These are phyloP conservation scores for Heterobasidion irregulare DNA, from an alignment of 1,284 basidiomycete genomes.

Conservation along the genomic window DNA sequence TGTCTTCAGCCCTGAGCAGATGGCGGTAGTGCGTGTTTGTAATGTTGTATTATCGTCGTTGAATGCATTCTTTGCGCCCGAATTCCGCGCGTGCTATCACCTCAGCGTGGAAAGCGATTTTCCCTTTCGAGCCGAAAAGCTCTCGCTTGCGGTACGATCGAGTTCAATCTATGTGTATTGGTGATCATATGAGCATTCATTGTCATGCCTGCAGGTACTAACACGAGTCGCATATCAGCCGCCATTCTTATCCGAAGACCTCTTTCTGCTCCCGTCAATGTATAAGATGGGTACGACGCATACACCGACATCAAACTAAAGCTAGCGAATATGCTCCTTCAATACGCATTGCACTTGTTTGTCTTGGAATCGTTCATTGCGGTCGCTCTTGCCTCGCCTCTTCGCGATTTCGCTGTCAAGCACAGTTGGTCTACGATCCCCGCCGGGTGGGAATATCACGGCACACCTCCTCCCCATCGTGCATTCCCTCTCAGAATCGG, in stretches of 20 bases:
- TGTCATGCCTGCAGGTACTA: background rate
- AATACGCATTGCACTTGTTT: background rate
- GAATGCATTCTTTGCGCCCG: background rate
- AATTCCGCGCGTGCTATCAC: background rate
- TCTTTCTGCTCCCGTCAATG: background rate
- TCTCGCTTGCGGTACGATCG: background rate
- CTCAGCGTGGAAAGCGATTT: background rate
- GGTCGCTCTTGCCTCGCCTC: background rate
- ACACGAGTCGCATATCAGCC: background rate
- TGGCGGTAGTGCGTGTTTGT: background rate
- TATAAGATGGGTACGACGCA: too few species aligned
- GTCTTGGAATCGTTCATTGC: background rate
- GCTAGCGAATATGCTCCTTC: too few species aligned
- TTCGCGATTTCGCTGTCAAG: conserved; percentile 38
- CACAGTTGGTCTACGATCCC: conserved; percentile 48
- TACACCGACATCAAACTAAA: too few species aligned
- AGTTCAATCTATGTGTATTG: background rate
- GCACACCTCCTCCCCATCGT: conserved; percentile 35
- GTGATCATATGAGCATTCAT: background rate
- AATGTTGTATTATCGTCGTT: background rate
- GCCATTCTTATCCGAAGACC: background rate
- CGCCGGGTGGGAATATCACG: conserved; percentile 39
- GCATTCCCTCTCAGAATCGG: conserved; percentile 43
- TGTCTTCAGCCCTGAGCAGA: background rate
- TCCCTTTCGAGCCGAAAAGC: background rate